phyloP scores from a whole-genome alignment of 495 filamentous ascomycete species.

The Letharia columbiana region DNA sequence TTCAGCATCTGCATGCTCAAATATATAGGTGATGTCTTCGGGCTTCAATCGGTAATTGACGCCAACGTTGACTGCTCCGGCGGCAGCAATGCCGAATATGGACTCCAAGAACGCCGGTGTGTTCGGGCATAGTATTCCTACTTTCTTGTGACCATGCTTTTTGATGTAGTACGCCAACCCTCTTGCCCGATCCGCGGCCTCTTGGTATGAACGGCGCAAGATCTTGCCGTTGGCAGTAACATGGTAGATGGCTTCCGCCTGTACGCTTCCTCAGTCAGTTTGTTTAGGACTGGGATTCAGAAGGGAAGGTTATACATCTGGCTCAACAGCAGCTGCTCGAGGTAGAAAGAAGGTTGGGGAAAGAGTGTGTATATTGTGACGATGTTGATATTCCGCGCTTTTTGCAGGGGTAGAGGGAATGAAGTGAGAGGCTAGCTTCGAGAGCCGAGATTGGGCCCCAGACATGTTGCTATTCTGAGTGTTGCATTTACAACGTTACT shows the following conservation, averaged over 20 bases:
- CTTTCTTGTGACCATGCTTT: slow-evolving; percentile 57
- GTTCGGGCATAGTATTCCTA: slow-evolving; percentile 80
- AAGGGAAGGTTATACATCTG: slow-evolving; percentile 46
- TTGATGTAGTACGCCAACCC: slow-evolving; percentile 81
- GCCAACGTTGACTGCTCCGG: slow-evolving; percentile 69
- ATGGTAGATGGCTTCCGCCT: slow-evolving; percentile 82
- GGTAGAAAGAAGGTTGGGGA: slow-evolving; percentile 86
- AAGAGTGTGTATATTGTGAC: slow-evolving; percentile 65
- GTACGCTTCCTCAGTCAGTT: not conserved
- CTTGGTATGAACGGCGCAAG: slow-evolving; percentile 65
- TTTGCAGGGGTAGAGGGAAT: slow-evolving; percentile 32
- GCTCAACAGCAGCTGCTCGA: slow-evolving; percentile 83
- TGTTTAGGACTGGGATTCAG: not conserved
- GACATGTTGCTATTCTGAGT: slow-evolving; percentile 39
- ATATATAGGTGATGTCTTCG: slow-evolving; percentile 85
- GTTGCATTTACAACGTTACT: not conserved
- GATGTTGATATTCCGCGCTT: slow-evolving; percentile 37
- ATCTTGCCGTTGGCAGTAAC: slow-evolving; percentile 67
- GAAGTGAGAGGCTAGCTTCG: slow-evolving; percentile 57
- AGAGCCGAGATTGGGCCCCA: slow-evolving; percentile 46
- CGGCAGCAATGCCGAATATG: slow-evolving; percentile 82
- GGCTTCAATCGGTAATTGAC: slow-evolving; percentile 87
- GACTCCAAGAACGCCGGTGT: slow-evolving; percentile 89
- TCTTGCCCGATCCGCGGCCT: slow-evolving; percentile 73
- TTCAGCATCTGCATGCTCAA: slow-evolving; percentile 76